A percentile compares a stretch with the other conserved stretches of the same genome.
Evolutionary conservation across 768 basidiomycete species (phyloP).

Genomic region (Mycena venus): DNA sequence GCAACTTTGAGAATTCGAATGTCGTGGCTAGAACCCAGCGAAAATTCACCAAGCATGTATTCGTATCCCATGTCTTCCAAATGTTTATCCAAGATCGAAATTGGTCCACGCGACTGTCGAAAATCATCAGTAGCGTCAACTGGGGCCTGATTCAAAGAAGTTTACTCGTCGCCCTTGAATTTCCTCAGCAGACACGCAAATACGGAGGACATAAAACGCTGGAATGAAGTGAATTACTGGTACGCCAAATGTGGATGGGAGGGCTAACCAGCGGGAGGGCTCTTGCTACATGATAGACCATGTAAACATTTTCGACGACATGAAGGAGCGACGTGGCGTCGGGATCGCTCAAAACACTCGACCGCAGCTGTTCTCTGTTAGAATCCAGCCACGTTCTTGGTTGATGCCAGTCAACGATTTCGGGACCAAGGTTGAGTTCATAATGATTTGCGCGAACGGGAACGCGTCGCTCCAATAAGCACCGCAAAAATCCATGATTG

Average conservation of each 20-base stretch:
- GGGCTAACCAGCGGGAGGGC: slow-evolving; percentile 24
- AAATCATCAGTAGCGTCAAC: not conserved
- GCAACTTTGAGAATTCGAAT: slow-evolving; percentile 18
- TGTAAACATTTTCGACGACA: slow-evolving; percentile 27
- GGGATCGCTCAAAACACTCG: slow-evolving; percentile 11
- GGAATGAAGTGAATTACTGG: not conserved
- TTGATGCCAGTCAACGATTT: slow-evolving; percentile 23
- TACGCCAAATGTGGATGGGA: too few relatives aligned
- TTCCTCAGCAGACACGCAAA: slow-evolving; percentile 19
- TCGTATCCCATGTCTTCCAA: slow-evolving; percentile 27
- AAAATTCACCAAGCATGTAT: slow-evolving; percentile 25
- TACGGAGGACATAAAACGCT: slow-evolving; percentile 20
- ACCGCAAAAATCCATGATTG: slow-evolving; percentile 16
- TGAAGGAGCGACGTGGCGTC: not conserved
- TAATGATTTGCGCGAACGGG: slow-evolving; percentile 11
- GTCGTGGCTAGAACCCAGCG: slow-evolving; percentile 14
- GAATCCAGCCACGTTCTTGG: slow-evolving; percentile 21
- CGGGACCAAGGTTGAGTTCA: slow-evolving; percentile 24
- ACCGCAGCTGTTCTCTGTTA: slow-evolving; percentile 11
- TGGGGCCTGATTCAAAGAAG: too few relatives aligned
- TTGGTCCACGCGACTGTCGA: slow-evolving; percentile 6
- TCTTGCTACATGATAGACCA: slow-evolving; percentile 5
- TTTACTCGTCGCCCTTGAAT: not conserved
- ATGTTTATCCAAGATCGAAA: slow-evolving; percentile 10
- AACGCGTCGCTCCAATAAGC: slow-evolving; percentile 3